A percentile compares a stretch with the other conserved stretches of the same genome.
Evolutionary conservation across 495 filamentous ascomycete species (phyloP).

Genomic region (Lophiostoma macrostomum): DNA sequence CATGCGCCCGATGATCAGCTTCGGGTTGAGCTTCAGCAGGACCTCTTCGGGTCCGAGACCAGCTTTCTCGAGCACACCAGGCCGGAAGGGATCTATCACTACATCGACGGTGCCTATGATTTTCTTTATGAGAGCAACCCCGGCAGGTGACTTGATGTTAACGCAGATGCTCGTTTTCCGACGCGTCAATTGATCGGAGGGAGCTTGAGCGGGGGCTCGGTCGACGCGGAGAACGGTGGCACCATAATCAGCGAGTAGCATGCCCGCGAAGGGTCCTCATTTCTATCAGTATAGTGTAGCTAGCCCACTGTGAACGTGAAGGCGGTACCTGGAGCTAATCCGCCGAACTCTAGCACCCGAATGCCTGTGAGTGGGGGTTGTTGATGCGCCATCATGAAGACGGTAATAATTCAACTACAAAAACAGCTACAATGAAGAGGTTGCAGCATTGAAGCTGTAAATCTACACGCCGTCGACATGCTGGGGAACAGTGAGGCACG

Average conservation of each 20-base stretch:
- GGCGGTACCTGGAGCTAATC: conserved; percentile 83
- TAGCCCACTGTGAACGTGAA: no score
- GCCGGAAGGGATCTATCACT: conserved; percentile 89
- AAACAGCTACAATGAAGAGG: neutral
- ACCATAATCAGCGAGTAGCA: conserved; percentile 85
- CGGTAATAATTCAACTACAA: neutral
- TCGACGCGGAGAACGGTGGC: conserved; percentile 87
- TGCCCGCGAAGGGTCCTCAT: conserved; percentile 81
- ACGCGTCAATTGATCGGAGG: conserved; percentile 68
- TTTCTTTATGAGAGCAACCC: conserved; percentile 60
- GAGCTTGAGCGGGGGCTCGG: conserved; percentile 52
- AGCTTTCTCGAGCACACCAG: conserved; percentile 81
- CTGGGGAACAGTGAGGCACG: conserved; percentile 1
- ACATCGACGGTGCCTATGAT: conserved; percentile 66
- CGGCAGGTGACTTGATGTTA: conserved; percentile 66
- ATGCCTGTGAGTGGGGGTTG: conserved; percentile 68
- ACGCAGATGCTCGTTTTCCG: conserved; percentile 75
- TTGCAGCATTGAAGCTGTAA: conserved; percentile 13
- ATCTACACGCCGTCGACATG: conserved; percentile 25
- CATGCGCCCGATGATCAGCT: conserved; percentile 77
- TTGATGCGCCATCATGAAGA: conserved; percentile 13
- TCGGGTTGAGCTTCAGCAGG: conserved; percentile 63
- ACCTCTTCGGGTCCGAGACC: conserved; percentile 66
- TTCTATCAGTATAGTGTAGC: no score
- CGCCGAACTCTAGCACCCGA: conserved; percentile 84